Evolutionary conservation across 108 stramenopile genomes (phyloP).

Genomic region (Pseudonitzschia multiseries): DNA sequence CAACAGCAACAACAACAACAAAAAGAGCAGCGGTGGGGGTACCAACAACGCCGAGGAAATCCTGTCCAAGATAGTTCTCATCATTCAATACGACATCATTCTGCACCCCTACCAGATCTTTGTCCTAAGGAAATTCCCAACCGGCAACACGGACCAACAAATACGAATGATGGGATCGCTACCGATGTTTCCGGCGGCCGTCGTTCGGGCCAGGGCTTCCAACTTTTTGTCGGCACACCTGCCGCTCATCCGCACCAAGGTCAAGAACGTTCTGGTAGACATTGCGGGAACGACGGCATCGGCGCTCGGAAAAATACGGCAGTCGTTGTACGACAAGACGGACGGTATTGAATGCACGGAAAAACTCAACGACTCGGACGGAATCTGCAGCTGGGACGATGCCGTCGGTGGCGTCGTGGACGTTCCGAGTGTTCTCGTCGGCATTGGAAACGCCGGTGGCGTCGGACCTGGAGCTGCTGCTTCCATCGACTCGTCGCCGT

Average conservation of each 20-base stretch:
- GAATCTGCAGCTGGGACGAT: slow-evolving; percentile 77
- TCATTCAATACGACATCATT: slow-evolving; percentile 85
- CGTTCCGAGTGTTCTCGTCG: slow-evolving; percentile 47
- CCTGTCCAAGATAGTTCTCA: slow-evolving; percentile 75
- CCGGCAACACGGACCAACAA: background rate
- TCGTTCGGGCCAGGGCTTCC: slow-evolving; percentile 67
- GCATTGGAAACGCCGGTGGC: slow-evolving; percentile 36
- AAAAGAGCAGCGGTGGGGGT: background rate
- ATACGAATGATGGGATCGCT: slow-evolving; percentile 68
- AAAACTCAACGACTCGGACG: slow-evolving; percentile 39
- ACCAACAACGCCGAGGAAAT: slow-evolving; percentile 60
- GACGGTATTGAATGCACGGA: slow-evolving; percentile 72
- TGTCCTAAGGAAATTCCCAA: slow-evolving; percentile 57
- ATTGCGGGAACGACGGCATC: slow-evolving; percentile 88
- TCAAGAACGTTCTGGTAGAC: slow-evolving; percentile 67
- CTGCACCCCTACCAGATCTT: slow-evolving; percentile 86
- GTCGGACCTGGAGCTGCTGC: slow-evolving; percentile 29
- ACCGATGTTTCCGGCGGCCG: slow-evolving; percentile 63
- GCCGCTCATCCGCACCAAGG: slow-evolving; percentile 81
- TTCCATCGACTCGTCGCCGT: background rate
- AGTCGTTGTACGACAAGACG: slow-evolving; percentile 86
- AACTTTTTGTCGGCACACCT: slow-evolving; percentile 81
- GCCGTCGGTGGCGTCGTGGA: slow-evolving; percentile 78
- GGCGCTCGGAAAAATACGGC: slow-evolving; percentile 82
- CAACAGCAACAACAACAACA: slow-evolving; percentile 3